Base-by-base conservation (phyloP, 1,284 basidiomycete species). In the Athelia psychrophila region DNA sequence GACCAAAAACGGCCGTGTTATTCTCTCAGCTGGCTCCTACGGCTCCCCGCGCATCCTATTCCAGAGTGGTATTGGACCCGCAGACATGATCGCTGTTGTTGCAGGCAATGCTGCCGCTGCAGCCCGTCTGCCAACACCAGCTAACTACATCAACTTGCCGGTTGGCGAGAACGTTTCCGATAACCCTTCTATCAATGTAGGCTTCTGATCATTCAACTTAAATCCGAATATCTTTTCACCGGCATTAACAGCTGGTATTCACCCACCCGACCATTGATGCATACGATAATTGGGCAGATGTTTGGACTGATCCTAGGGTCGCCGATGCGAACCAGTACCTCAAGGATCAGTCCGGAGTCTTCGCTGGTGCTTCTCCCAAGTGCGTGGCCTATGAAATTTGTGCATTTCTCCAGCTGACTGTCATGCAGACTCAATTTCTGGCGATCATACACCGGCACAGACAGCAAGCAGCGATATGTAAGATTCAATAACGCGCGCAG, bases 271-370 rank as follows among this genome's bases (percentile, higher is more conserved):
- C 65, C 36, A 73, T 84, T 51, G 78, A 85, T 62, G 74, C 80
- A 2, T 84, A 84, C 55, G 79, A 83, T n/a, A 84, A 85, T 63
- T 85, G 83, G 83, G 78, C 76, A 3, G 56, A 74, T 45, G 78
- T 85, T 8, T 83, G 77, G 77, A 66, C 64, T 22, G 67, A 69
- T 60, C 83, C 83, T 9, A 73, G 76, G 19, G 60, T 75, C 8
- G 79, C 80, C 3, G 83, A 85, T 60, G 75, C 77, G 15, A 66
- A 69, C 6, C 80, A 82, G 59, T 85, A 84, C 58, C 64, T 82
- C 19, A 62, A 64, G 36, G 65, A 65, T 56, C 77, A 75, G 53
- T 76, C 80, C 19, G 83, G 83, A 36, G 75, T 84, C 38, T 74
- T 86, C 50, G 76, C 83, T 0, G 69, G 75, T 50, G 73, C 81